A percentile compares a stretch with the other conserved stretches of the same genome.
Evolutionary conservation across 2,329 filamentous ascomycete species (phyloP).

Genomic region (Keithomyces neogunnii): DNA sequence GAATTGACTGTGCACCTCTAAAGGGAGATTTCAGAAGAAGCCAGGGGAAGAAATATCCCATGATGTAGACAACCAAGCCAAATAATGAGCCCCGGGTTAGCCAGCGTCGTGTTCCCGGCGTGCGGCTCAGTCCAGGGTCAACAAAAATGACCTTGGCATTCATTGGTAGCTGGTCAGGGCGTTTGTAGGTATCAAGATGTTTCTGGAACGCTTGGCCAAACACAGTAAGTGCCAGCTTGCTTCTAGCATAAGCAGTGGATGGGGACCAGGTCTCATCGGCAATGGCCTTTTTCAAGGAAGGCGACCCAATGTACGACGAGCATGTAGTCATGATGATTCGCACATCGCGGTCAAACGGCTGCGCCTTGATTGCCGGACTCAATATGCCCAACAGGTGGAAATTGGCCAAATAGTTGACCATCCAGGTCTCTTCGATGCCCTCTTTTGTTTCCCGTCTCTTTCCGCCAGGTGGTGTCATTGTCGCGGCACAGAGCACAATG

Average conservation of each 20-base stretch:
- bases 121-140: conserved; percentile 78
- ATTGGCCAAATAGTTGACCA: conserved; percentile 90
- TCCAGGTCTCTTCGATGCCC: conserved; percentile 84
- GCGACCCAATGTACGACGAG: conserved; percentile 75
- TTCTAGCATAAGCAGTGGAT: conserved; percentile 51
- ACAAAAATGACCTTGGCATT: conserved; percentile 79
- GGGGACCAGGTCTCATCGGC: conserved; percentile 46
- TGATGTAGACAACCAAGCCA: conserved; percentile 69
- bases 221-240: conserved; percentile 73
- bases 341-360: conserved; percentile 90
- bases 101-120: conserved; percentile 81
- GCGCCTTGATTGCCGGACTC: conserved; percentile 79
- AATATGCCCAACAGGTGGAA: conserved; percentile 91
- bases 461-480: conserved; percentile 60
- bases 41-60: conserved; percentile 77
- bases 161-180: conserved; percentile 74
- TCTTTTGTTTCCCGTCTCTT: conserved; percentile 57
- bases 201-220: conserved; percentile 91
- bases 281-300: conserved; percentile 49
- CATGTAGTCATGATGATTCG: conserved; percentile 82
- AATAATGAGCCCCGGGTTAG: conserved; percentile 75
- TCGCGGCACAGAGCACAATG: conserved; percentile 79
- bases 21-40: conserved; percentile 76
- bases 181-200: conserved; percentile 74
- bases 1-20: conserved; percentile 77